phyloP scores from a whole-genome alignment of 1,139 yeast genomes.

The Pichiaceae sp. region DNA sequence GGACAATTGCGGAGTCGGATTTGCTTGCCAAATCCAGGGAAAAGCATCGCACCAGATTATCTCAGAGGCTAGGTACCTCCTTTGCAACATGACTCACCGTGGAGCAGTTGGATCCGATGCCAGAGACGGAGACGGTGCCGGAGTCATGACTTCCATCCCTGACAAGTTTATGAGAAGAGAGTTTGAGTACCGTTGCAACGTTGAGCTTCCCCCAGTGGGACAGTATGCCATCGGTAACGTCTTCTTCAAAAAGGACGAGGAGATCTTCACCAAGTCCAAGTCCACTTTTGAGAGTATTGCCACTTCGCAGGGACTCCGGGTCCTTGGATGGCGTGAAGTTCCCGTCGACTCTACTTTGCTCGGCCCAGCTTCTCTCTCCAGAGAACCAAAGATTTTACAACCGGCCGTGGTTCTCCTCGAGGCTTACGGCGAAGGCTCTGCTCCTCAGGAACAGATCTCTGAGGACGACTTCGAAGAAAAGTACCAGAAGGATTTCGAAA shows the following conservation, averaged over 20 bases:
- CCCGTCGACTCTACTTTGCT: constrained; percentile 89
- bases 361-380: constrained; percentile 90
- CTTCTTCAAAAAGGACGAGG: constrained; percentile 73
- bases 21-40: constrained; percentile 92
- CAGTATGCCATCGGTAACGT: constrained; percentile 94
- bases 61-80: constrained; percentile 77
- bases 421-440: constrained; percentile 35
- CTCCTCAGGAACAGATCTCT: constrained; percentile 27
- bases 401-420: constrained; percentile 73
- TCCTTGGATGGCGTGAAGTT: constrained; percentile 93
- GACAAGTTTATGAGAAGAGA: constrained; percentile 81
- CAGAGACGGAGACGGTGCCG: constrained; percentile 98
- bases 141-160: constrained; percentile 88
- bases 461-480: constrained; percentile 48
- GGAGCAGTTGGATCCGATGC: constrained; percentile 97
- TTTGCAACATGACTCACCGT: constrained; percentile 97
- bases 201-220: constrained; percentile 63
- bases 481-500: constrained; percentile 65
- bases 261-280: constrained; percentile 57
- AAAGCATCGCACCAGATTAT: constrained; percentile 82
- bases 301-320: constrained; percentile 62
- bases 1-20: constrained; percentile 97
- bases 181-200: constrained; percentile 51
- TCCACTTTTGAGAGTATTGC: constrained; percentile 79
- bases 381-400: constrained; percentile 88